A percentile compares a stretch with the other conserved stretches of the same genome.
These are phyloP conservation scores for Helichrysum umbraculigerum DNA, from an alignment of 129 eudicot species.

Conservation along the genomic window DNA sequence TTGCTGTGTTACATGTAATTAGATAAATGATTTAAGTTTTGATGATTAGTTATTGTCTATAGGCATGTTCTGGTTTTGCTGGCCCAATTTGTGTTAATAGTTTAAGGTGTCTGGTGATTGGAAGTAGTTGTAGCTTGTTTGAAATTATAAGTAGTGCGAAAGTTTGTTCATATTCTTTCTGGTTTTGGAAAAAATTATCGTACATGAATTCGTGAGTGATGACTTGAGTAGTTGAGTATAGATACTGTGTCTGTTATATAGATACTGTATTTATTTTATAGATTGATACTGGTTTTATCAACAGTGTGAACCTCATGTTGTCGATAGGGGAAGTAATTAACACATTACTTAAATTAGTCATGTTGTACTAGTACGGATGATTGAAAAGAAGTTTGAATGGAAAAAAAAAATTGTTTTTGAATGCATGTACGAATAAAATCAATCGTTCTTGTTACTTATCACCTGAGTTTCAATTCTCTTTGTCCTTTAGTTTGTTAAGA, in stretches of 20 bases:
- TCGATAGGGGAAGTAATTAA: slow-evolving; percentile 4
- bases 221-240: slow-evolving; percentile 1
- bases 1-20: background rate
- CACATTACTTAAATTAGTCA: background rate
- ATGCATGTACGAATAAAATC: background rate
- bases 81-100: too few species aligned
- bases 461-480: background rate
- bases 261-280: too few species aligned
- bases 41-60: too few species aligned
- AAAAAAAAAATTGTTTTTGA: background rate
- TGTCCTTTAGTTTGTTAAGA: slow-evolving; percentile 14
- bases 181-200: background rate
- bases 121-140: too few species aligned
- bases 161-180: too few species aligned
- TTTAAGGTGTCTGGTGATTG: too few species aligned
- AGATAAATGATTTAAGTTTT: background rate
- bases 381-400: slow-evolving; percentile 8
- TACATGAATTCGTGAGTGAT: slow-evolving; percentile 9
- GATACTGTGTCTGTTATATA: background rate
- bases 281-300: background rate
- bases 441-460: slow-evolving; percentile 19
- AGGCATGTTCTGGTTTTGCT: too few species aligned
- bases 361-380: background rate
- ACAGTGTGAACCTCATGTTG: background rate
- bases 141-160: too few species aligned